Evolutionary conservation across 2,329 filamentous ascomycete species (phyloP).

Genomic region (Penicillium sp.): DNA sequence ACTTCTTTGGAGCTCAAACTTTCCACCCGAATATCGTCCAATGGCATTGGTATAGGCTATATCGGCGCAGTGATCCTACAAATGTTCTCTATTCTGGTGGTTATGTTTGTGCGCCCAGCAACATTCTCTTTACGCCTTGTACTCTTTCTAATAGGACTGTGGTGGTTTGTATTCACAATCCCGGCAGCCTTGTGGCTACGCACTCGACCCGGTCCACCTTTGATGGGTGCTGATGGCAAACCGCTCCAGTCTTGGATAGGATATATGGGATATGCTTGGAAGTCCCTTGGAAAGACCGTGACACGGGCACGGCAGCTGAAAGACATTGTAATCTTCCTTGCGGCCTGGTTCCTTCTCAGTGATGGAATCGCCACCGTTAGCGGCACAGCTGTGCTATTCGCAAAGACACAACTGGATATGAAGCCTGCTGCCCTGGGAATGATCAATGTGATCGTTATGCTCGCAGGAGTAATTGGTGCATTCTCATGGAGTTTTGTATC

Average conservation of each 20-base stretch:
- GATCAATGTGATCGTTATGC: slow-evolving; percentile 88
- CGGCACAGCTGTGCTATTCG: slow-evolving; percentile 90
- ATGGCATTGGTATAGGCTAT: slow-evolving; percentile 92
- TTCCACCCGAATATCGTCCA: slow-evolving; percentile 86
- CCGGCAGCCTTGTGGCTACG: slow-evolving; percentile 84
- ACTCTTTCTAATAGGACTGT: slow-evolving; percentile 78
- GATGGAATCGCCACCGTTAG: slow-evolving; percentile 93
- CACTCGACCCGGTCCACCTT: slow-evolving; percentile 79
- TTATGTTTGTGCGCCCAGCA: slow-evolving; percentile 68
- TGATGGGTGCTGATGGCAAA: slow-evolving; percentile 44
- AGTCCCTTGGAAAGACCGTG: slow-evolving; percentile 74
- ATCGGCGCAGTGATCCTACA: slow-evolving; percentile 81
- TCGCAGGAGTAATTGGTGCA: slow-evolving; percentile 78
- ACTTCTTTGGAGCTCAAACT: slow-evolving; percentile 67
- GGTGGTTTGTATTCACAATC: slow-evolving; percentile 92
- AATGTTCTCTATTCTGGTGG: slow-evolving; percentile 71
- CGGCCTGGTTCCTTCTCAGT: slow-evolving; percentile 89
- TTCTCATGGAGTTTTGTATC: slow-evolving; percentile 85
- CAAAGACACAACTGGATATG: slow-evolving; percentile 91
- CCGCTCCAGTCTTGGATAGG: slow-evolving; percentile 56
- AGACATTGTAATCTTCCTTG: slow-evolving; percentile 79
- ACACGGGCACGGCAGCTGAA: slow-evolving; percentile 69
- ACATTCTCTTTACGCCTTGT: slow-evolving; percentile 84
- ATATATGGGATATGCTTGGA: slow-evolving; percentile 83
- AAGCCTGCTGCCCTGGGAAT: slow-evolving; percentile 78